These are phyloP conservation scores for Trichophyton verrucosum DNA, from an alignment of 2,329 filamentous ascomycete genomes.

Conservation along the genomic window DNA sequence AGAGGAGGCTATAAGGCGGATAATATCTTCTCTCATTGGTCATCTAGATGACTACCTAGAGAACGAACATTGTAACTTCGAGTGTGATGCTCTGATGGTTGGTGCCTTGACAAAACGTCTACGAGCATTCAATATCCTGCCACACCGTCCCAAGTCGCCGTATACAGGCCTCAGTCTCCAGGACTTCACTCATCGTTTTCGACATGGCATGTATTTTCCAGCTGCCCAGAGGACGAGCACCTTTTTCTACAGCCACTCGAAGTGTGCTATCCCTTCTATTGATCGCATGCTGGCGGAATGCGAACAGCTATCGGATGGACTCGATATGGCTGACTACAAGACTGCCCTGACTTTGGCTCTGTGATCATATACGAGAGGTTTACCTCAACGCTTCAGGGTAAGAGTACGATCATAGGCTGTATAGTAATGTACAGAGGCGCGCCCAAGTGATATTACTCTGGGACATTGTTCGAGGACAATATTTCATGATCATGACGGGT, in stretches of 20 bases:
- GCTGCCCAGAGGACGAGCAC: slow-evolving; percentile 14
- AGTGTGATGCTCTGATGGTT: slow-evolving; percentile 15
- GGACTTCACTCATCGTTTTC: slow-evolving; percentile 13
- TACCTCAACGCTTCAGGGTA: neutral
- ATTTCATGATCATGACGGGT: too few relatives aligned
- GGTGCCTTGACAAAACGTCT: slow-evolving; percentile 13
- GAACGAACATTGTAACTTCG: slow-evolving; percentile 15
- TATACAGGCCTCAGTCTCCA: slow-evolving; percentile 14
- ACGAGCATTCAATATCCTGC: slow-evolving; percentile 10
- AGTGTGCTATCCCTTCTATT: slow-evolving; percentile 14
- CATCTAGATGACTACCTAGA: slow-evolving; percentile 13
- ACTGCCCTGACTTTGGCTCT: too few relatives aligned
- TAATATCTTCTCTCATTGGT: slow-evolving; percentile 11
- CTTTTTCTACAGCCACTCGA: slow-evolving; percentile 13
- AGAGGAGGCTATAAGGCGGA: slow-evolving; percentile 8
- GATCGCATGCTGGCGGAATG: slow-evolving; percentile 10
- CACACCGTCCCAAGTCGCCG: slow-evolving; percentile 11
- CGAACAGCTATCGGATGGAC: slow-evolving; percentile 10
- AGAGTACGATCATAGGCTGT: too few relatives aligned
- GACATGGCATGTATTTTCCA: slow-evolving; percentile 14
- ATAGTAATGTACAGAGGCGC: too few relatives aligned
- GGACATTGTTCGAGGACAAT: too few relatives aligned
- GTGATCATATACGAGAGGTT: neutral
- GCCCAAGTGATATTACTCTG: too few relatives aligned
- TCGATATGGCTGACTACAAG: slow-evolving; percentile 12